Base-by-base conservation (phyloP, 2,329 filamentous ascomycete species). In the Malbranchea zuffiana region DNA sequence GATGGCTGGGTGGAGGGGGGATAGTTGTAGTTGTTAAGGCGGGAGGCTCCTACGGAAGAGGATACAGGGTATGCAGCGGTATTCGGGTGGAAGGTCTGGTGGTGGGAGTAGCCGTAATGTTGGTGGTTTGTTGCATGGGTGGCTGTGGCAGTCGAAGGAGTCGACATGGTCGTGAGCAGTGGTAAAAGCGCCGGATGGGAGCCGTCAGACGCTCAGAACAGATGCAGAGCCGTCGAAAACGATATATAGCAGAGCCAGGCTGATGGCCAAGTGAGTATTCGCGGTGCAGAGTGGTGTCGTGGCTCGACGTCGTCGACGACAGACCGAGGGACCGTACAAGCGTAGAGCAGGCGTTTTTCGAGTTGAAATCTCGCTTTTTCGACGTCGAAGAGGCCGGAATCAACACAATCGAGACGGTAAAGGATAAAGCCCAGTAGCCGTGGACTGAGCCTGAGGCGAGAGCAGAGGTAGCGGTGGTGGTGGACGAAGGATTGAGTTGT, bases 81-180 rank as follows among this genome's bases (percentile, higher is more conserved):
- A 43, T 66, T 69, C 31, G 70, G 55, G 52, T 75, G 73, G 54
- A 72, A 75, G 44, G 63, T 56, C 44, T 66, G 65, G 46, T 69
- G 68, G 55, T 69, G 67, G 46, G 75, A 69, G 53, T 78, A 78
- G 48, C 62, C 67, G 66, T 78, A 76, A 53, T 72, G 71, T 44
- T 72, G 71, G 61, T 77, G 74, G 60, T 79, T 77, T 52, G 73
- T 74, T 56, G 78, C 77, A 55, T 83, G 69, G 49, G 78, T 80
- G 54, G 78, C 78, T 59, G 79, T 81, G 52, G 78, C 79, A 54
- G 78, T 81, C 44, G 81, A 84, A 49, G 82, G 82, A 50, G 82
- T 86, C 69, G 82, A 87, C 82, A 88, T 87, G 59, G 46, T 39
- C n/a, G n/a, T n/a, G n/a, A n/a, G 17, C 35, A 23, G 21, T 4